Evolutionary conservation across 1,284 basidiomycete genomes (phyloP), one percentile per base, ranked within the genome.

Genomic region (Coriolopsis trogii): DNA sequence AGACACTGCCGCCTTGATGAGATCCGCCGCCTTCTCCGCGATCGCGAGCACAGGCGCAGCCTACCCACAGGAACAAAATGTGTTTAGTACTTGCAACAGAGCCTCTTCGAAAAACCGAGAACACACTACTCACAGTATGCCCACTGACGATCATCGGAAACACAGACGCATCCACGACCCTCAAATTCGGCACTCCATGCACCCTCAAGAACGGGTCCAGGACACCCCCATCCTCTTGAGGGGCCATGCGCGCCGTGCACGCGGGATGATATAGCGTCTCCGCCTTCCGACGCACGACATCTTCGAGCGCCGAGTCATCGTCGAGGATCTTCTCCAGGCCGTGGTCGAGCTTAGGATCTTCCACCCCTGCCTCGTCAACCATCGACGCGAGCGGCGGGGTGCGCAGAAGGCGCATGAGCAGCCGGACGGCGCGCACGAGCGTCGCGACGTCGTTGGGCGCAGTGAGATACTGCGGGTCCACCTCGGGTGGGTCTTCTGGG

Each of bases 21-120:
- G 63, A 57, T 87, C 85, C 1, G 85, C 75, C 2, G 82, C 71
- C 63, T 85, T 85, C 66, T 89, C 86, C 0, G 78, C 86, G 16
- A 79, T 71, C 0, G 85, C 85, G 41, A 81, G 74, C 23, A 77
- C 74, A 6, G 82, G 73, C 8, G 76, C 85, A 47, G 82, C 71
- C 85, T 88, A 53, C n/a, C 59, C 20, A 34, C 28, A 33, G 4
- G 29, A 18, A 20, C n/a, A 28, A 15, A 23, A n/a, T n/a, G n/a
- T n/a, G n/a, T n/a, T 39, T 48, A 52, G 38, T 23, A 13, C 10
- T 30, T 16, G 30, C 39, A 13, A 28, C 10, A 31, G n/a, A n/a
- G n/a, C 41, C 8, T n/a, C 28, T n/a, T n/a, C 10, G 18, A 24
- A 9, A 18, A n/a, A 6, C 40, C 20, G 25, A 48, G 7, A 6